These are phyloP conservation scores for Yamadazyma paraphyllophila DNA, from an alignment of 805 yeast genomes.

Conservation along the genomic window DNA sequence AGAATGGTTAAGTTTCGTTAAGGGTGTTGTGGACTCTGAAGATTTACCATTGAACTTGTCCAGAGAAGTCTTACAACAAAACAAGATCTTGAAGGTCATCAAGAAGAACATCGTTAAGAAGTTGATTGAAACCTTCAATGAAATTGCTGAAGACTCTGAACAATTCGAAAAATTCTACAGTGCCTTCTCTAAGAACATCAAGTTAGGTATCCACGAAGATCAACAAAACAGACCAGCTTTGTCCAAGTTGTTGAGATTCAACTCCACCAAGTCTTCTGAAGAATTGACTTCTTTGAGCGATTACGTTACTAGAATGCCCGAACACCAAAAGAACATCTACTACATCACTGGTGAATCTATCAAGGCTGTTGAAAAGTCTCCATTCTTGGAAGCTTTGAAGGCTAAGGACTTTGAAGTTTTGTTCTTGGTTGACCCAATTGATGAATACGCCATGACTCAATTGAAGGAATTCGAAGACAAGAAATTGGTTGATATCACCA, in stretches of 20 bases:
- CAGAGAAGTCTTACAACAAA: conserved; percentile 99
- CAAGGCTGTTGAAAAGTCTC: conserved; percentile 98
- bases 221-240: conserved; percentile 94
- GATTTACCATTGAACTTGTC: conserved; percentile 99
- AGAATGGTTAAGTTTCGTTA: conserved; percentile 96
- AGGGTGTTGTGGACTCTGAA: conserved; percentile 99
- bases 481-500: conserved; percentile 97
- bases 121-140: conserved; percentile 96
- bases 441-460: conserved; percentile 99
- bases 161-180: conserved; percentile 98
- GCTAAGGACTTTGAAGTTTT: conserved; percentile 98
- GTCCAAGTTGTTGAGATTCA: conserved; percentile 94
- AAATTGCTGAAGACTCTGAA: conserved; percentile 98
- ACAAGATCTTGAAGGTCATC: conserved; percentile 98
- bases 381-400: conserved; percentile 98
- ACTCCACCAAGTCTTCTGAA: conserved; percentile 93
- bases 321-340: conserved; percentile 99
- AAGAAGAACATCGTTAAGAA: conserved; percentile 99
- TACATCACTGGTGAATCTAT: conserved; percentile 98
- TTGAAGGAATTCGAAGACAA: conserved; percentile 99
- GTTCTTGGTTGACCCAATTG: conserved; percentile 98
- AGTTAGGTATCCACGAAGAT: conserved; percentile 99
- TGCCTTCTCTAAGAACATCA: conserved; percentile 97
- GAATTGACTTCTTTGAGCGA: conserved; percentile 93
- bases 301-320: conserved; percentile 99